phyloP scores from a whole-genome alignment of 306 rosid species.

The Begonia masoniana region DNA sequence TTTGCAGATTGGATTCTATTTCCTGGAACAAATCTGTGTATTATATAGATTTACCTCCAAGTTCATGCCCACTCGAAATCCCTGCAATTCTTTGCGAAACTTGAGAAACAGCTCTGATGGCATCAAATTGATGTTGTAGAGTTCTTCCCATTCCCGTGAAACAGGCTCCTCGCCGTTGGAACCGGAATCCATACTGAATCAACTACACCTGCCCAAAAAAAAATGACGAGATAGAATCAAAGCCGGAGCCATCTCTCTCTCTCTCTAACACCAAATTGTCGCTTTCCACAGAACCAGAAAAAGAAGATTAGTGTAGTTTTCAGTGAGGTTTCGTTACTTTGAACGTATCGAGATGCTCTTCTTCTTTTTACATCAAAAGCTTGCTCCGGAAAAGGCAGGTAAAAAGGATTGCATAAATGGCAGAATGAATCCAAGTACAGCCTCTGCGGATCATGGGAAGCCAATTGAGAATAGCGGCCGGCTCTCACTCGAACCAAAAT shows the following conservation, averaged over 20 bases:
- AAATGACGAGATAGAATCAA: constrained; percentile 3
- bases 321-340: not conserved
- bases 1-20: too few species aligned
- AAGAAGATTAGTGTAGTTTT: not conserved
- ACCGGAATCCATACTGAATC: constrained; percentile 30
- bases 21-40: too few species aligned
- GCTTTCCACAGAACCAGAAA: not conserved
- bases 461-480: not conserved
- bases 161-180: constrained; percentile 45
- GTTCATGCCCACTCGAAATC: constrained; percentile 70
- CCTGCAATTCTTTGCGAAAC: constrained; percentile 72
- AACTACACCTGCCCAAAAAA: constrained; percentile 13
- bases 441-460: not conserved
- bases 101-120: constrained; percentile 73
- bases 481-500: not conserved
- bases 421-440: not conserved
- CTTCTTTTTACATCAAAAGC: not conserved
- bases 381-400: not conserved
- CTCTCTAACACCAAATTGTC: too few species aligned
- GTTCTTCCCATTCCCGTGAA: constrained; percentile 79
- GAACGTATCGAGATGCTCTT: not conserved
- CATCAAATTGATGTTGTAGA: constrained; percentile 49
- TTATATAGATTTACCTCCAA: constrained; percentile 42
- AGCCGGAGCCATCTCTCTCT: not conserved
- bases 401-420: not conserved